A percentile compares a stretch with the other conserved stretches of the same genome.
Conservation (phyloP, 768 basidiomycete genomes). For the Macrolepiota dolichaula region DNA sequence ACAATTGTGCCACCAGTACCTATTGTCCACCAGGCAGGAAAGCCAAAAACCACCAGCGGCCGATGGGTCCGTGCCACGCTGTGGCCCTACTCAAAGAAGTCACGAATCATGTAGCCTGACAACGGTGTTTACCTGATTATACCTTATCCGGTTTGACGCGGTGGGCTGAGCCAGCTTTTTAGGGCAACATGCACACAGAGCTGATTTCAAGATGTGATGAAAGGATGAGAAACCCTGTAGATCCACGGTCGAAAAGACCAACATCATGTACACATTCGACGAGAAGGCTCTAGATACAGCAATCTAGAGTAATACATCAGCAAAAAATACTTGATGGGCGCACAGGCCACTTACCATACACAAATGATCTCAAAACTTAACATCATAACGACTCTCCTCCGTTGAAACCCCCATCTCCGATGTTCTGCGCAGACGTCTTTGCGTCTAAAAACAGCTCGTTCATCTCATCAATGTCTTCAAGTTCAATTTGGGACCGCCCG, state of each 20-base stretch:
- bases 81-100: neutral
- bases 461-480: constrained; percentile 93
- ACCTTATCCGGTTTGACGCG: neutral
- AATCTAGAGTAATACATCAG: constrained; percentile 8
- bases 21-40: neutral
- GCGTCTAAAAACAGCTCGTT: constrained; percentile 94
- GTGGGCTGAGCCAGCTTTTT: neutral
- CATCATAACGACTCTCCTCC: constrained; percentile 4
- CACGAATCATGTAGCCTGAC: constrained; percentile 2
- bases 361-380: neutral
- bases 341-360: constrained; percentile 5
- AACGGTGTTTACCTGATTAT: constrained; percentile 1
- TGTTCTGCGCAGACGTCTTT: constrained; percentile 67
- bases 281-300: constrained; percentile 5
- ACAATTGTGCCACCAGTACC: neutral
- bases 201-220: neutral
- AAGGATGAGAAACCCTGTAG: neutral
- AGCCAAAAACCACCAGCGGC: neutral
- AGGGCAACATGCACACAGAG: neutral
- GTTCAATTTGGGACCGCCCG: constrained; percentile 77
- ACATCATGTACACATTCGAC: neutral
- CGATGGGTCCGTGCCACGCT: neutral
- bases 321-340: constrained; percentile 2
- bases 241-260: neutral
- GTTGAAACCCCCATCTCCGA: constrained; percentile 33